Base-by-base conservation (phyloP, 2,329 filamentous ascomycete genomes). In the Aspergillus fumigatiaffinis region DNA sequence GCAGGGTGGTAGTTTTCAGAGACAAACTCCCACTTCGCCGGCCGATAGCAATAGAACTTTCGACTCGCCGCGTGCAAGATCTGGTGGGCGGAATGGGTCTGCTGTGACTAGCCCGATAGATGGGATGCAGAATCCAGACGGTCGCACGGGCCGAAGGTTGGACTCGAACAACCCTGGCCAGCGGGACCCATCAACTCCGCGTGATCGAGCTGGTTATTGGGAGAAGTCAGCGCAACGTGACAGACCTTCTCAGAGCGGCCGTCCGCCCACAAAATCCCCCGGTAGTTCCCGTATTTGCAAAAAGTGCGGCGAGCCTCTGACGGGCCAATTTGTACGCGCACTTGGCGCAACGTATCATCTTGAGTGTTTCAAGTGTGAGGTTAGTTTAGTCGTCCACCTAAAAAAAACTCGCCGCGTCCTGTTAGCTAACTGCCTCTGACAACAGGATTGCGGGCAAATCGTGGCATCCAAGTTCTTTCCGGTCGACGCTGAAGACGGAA, bases 391-490 rank as follows among this genome's bases (percentile, higher is more conserved):
- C 14, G 29, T 32, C 25, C 25, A 23, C 14, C 38, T 5, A 44
- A 20, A 12, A 46, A 20, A 32, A 6, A 38, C 23, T 42, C 46
- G 23, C 23, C 4, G 55, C 20, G 53, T 55, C 59, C 56, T 62
- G 59, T 51, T 23, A 53, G 52, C 64, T 68, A 59, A 70, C 58
- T 51, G 25, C 58, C 51, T 57, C 55, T 49, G 57, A 51, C 64
- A 49, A 46, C 72, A 97, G 93, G 94, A 99, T 73, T 99, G 94
- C 71, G 91, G 90, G 65, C 89, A 96, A 74, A 96, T 97, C 59
- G 94, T 99, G 41, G 94, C 94, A 46, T 97, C 93, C 53, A 99
- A 99, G 70, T 99, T 99, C 83, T 99, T 99, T 76, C 94, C 94
- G 1, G 90, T 96, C 7, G 92, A 96, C 64, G 91, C 96, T 66